These are phyloP conservation scores for Jackrogersella minutella DNA, from an alignment of 495 filamentous ascomycete genomes.

Conservation along the genomic window DNA sequence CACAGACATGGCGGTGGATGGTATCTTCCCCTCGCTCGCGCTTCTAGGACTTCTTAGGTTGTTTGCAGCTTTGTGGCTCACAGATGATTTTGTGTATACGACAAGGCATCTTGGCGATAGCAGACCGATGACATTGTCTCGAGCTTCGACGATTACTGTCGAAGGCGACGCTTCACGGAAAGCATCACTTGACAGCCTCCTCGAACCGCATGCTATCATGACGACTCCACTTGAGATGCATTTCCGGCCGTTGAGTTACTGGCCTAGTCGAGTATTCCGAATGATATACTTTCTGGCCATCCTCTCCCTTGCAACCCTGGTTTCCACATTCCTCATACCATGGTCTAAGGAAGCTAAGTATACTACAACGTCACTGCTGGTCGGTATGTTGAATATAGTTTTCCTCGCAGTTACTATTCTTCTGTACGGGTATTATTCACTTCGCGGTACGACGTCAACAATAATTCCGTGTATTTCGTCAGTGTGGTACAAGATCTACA, in stretches of 20 bases:
- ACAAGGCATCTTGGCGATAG: not conserved
- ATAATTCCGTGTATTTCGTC: conserved; percentile 23
- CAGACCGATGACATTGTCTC: not conserved
- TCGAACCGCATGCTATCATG: not conserved
- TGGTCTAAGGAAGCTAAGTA: conserved; percentile 6
- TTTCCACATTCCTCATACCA: not conserved
- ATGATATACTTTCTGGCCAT: not conserved
- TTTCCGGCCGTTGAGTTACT: conserved; percentile 6
- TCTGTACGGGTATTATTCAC: conserved; percentile 19
- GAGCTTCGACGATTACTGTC: not conserved
- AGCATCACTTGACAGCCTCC: conserved; percentile 7
- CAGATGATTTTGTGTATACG: not conserved
- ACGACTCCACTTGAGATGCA: not conserved
- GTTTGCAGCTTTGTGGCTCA: not conserved
- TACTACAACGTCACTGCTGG: conserved; percentile 5
- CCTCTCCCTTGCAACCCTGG: not conserved
- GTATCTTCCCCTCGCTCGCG: too few species aligned
- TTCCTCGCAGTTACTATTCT: not conserved
- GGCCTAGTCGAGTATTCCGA: conserved; percentile 9
- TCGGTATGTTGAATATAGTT: not conserved
- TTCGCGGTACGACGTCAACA: conserved; percentile 11
- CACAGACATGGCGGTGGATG: too few species aligned
- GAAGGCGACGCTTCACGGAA: not conserved
- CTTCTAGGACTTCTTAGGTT: too few species aligned
- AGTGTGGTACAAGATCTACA: conserved; percentile 18